Evolutionary conservation across 1,284 basidiomycete species (phyloP).

Genomic region (Ganoderma multipileum): DNA sequence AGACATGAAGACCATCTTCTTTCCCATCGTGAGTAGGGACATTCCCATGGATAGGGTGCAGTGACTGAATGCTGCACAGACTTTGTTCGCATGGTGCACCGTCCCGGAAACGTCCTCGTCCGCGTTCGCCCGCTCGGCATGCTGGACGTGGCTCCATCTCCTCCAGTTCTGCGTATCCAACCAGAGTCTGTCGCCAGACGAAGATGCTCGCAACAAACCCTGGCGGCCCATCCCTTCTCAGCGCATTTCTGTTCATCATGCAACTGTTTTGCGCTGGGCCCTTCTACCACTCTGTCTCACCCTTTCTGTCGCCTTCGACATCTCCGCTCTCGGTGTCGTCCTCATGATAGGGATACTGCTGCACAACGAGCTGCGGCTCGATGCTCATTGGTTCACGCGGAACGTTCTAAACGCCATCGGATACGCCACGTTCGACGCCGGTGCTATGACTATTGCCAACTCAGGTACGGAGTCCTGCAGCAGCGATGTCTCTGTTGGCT

Average conservation of each 20-base stretch:
- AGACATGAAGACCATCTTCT: background rate
- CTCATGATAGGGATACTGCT: conserved; percentile 40
- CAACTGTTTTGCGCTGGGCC: conserved; percentile 45
- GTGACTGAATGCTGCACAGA: conserved; percentile 1
- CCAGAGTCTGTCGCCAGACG: conserved; percentile 47
- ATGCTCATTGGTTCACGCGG: conserved; percentile 44
- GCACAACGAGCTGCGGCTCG: conserved; percentile 46
- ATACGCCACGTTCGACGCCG: conserved; percentile 34
- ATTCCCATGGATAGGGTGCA: background rate
- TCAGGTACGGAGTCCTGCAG: too few species aligned
- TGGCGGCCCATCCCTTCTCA: conserved; percentile 52
- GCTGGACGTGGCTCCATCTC: conserved; percentile 53
- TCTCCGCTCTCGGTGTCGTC: conserved; percentile 33
- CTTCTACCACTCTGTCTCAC: conserved; percentile 45
- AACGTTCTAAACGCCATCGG: conserved; percentile 47
- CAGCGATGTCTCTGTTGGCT: too few species aligned
- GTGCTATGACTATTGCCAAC: conserved; percentile 17
- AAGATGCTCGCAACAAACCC: conserved; percentile 52
- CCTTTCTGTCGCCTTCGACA: conserved; percentile 4
- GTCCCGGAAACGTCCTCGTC: conserved; percentile 1
- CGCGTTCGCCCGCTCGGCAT: conserved; percentile 13
- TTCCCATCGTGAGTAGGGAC: background rate
- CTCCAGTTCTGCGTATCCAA: conserved; percentile 54
- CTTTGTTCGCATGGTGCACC: conserved; percentile 11
- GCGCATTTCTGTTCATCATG: conserved; percentile 44